Evolutionary conservation across 805 yeast genomes (phyloP).

Genomic region (Saturnispora saitoi): DNA sequence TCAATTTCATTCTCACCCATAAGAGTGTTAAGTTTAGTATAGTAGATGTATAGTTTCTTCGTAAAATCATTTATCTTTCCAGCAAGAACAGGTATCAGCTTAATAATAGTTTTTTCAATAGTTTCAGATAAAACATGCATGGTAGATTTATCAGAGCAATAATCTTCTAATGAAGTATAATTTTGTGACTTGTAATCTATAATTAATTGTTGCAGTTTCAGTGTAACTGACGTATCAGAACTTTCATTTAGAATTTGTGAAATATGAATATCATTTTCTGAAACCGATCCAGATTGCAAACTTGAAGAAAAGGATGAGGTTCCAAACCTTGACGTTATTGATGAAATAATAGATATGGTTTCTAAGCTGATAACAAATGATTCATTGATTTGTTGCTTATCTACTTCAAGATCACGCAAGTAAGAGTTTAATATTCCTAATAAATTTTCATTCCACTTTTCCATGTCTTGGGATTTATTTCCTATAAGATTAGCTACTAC

Average conservation of each 20-base stretch:
- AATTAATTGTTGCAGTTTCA: conserved; percentile 17
- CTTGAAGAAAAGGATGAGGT: not conserved
- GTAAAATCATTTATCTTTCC: conserved; percentile 18
- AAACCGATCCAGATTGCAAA: not conserved
- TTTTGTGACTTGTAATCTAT: conserved; percentile 17
- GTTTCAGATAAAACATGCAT: conserved; percentile 19
- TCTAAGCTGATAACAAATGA: conserved; percentile 22
- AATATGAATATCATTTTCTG: conserved; percentile 5
- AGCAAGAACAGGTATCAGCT: conserved; percentile 21
- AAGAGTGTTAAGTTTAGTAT: conserved; percentile 15
- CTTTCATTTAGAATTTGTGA: conserved; percentile 11
- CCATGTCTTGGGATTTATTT: conserved; percentile 7
- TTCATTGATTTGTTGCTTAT: conserved; percentile 14
- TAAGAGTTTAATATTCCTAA: not conserved
- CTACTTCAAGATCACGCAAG: conserved; percentile 1
- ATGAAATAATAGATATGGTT: conserved; percentile 20
- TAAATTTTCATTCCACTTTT: conserved; percentile 6
- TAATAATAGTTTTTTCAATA: conserved; percentile 18
- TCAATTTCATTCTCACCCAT: not conserved
- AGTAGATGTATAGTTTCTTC: conserved; percentile 19
- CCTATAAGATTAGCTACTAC: conserved; percentile 7
- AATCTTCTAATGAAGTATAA: conserved; percentile 15
- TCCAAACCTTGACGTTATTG: conserved; percentile 11
- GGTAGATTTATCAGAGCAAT: conserved; percentile 18
- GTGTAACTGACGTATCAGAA: conserved; percentile 12